These are phyloP conservation scores for Pharus latifolius DNA, from an alignment of 176 grass and related monocot genomes.

Conservation along the genomic window DNA sequence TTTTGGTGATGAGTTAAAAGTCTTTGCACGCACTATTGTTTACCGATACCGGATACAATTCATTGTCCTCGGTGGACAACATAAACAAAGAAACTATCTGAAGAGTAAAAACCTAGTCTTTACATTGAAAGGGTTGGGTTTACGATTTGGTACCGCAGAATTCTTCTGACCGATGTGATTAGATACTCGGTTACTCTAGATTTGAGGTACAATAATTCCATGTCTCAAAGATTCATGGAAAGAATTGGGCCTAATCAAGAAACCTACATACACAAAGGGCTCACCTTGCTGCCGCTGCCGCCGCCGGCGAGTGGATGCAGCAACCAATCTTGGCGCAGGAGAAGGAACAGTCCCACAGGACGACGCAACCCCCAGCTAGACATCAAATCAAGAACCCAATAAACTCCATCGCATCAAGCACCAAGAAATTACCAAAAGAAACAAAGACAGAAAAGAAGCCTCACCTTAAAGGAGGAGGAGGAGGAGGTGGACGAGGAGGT, in stretches of 20 bases:
- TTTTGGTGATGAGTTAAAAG: neutral
- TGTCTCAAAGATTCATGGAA: neutral
- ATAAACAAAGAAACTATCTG: neutral
- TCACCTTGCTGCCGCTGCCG: slow-evolving; percentile 17
- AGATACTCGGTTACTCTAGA: neutral
- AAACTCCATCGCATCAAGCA: neutral
- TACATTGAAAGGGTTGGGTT: neutral
- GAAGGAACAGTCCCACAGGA: neutral
- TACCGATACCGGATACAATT: neutral
- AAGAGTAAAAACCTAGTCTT: neutral
- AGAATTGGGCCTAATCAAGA: neutral
- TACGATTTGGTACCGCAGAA: neutral
- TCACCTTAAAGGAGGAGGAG: slow-evolving; percentile 3
- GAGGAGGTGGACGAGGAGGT: slow-evolving; percentile 34
- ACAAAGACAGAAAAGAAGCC: neutral
- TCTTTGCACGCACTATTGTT: too few species aligned
- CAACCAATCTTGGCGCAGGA: slow-evolving; percentile 9
- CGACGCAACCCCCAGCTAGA: slow-evolving; percentile 19
- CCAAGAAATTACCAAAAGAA: neutral
- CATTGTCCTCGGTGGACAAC: neutral
- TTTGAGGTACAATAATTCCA: neutral
- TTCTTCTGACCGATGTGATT: neutral
- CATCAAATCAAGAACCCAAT: slow-evolving; percentile 5
- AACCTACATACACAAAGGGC: neutral
- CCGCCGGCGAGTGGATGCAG: neutral